phyloP scores from a whole-genome alignment of 306 rosid genomes.

The Pyrus communis region DNA sequence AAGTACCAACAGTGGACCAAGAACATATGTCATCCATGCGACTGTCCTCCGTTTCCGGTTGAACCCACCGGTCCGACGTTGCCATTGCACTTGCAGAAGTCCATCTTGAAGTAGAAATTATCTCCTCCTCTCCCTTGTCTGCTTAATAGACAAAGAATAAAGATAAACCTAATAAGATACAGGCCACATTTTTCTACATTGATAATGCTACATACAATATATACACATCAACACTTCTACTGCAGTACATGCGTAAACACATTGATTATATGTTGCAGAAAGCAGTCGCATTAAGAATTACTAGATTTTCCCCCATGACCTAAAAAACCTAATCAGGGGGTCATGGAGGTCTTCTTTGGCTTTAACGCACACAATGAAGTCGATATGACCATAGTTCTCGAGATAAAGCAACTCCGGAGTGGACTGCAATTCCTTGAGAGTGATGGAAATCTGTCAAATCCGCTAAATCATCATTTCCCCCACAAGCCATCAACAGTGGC shows the following conservation, averaged over 20 bases:
- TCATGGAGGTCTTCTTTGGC: conserved; percentile 75
- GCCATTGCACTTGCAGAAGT: no score
- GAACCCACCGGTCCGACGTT: neutral
- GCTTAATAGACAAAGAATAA: neutral
- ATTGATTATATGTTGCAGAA: neutral
- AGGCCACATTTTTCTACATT: neutral
- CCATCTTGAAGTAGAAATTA: no score
- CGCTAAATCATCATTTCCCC: conserved; percentile 76
- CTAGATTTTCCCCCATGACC: conserved; percentile 27
- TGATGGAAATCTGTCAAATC: conserved; percentile 59
- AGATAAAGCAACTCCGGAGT: conserved; percentile 76
- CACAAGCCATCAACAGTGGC: conserved; percentile 92
- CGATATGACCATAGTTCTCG: conserved; percentile 72
- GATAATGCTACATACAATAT: neutral
- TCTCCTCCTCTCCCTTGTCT: no score
- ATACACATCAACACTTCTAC: neutral
- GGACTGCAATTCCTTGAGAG: conserved; percentile 47
- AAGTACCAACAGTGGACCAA: neutral
- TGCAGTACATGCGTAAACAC: neutral
- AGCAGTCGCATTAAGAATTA: conserved; percentile 15
- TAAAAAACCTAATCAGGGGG: conserved; percentile 49
- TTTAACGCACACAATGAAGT: conserved; percentile 61
- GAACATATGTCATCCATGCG: neutral
- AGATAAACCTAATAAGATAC: neutral
- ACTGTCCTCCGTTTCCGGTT: neutral